Evolutionary conservation across 306 rosid genomes (phyloP), one percentile per base, ranked within the genome.

Genomic region (Ochetophila trinervis): DNA sequence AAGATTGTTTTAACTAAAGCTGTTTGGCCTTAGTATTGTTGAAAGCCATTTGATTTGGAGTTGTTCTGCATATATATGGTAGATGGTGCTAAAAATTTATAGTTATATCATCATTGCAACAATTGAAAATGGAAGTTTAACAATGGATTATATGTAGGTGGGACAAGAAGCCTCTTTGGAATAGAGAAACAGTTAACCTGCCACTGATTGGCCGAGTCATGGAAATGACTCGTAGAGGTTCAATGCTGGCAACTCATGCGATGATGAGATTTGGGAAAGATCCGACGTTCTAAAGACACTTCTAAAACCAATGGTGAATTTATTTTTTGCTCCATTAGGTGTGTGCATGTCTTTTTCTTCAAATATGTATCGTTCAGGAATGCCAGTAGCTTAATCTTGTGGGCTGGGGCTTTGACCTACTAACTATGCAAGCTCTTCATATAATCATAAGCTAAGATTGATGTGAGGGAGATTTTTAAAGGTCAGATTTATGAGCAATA

Each of bases 241-340:
- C 94, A 16, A 88, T 91, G 96, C 64, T 91, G 50, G 82, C 74
- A 51, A 86, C 96, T 42, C 97, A 91, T 69, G 74, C 76, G 60
- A 58, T 88, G 45, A 86, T 91, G 97, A 62, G 91, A 60, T 91
- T 91, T 47, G 97, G 97, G 54, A 88, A 88, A 81, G 96, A 86
- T 62, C 88, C 86, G 40, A 60, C 63, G 10, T 24, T 22, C 50
- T 49, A 35, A 65, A 75, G 51, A 30, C 59, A 63, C 58, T 50
- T 23, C 21, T 19, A 18, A 66, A 37, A 35, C 35, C 57, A 35
- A 19, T 50, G 54, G 17, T 45, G 45, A 12, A 1, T 15, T 10
- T 14, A 64, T 8, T 1, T 36, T 15, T 24, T 30, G 35, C 52
- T 21, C 16, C 55, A 30, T 35, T 18, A 53, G 20, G 10, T 8